A percentile compares a stretch with the other conserved stretches of the same genome.
Conservation (phyloP, 1,284 basidiomycete genomes). For the Hemileia vastatrix region DNA sequence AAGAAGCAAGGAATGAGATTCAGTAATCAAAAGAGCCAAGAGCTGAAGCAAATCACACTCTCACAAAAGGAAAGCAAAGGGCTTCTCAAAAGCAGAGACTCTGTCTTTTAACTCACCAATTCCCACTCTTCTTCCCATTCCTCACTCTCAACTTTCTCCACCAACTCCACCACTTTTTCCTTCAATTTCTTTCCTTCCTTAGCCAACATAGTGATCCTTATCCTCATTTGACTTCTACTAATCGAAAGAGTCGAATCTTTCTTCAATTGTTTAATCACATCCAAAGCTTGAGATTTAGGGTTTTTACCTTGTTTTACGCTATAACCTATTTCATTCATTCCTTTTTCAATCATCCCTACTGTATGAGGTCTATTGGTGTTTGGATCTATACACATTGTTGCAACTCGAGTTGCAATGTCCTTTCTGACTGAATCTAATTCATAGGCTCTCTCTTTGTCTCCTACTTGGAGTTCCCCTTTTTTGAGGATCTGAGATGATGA, state of each 20-base stretch:
- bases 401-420: slow-evolving; percentile 87
- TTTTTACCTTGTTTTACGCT: slow-evolving; percentile 78
- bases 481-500: slow-evolving; percentile 62
- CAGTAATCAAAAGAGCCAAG: slow-evolving; percentile 17
- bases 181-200: slow-evolving; percentile 63
- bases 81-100: no score
- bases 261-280: slow-evolving; percentile 77
- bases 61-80: slow-evolving; percentile 3
- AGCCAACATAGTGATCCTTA: slow-evolving; percentile 67
- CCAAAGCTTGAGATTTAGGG: slow-evolving; percentile 77
- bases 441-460: slow-evolving; percentile 89
- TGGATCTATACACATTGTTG: slow-evolving; percentile 92
- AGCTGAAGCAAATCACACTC: not conserved
- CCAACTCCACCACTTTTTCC: slow-evolving; percentile 60
- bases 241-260: slow-evolving; percentile 75
- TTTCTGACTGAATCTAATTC: slow-evolving; percentile 71
- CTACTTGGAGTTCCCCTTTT: slow-evolving; percentile 92
- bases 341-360: slow-evolving; percentile 93
- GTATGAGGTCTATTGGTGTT: slow-evolving; percentile 77
- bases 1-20: not conserved
- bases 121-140: slow-evolving; percentile 75
- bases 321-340: slow-evolving; percentile 87
- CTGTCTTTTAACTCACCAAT: slow-evolving; percentile 54
- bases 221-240: slow-evolving; percentile 80
- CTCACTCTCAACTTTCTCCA: slow-evolving; percentile 75